Percentiles rank a stretch among this genome's conserved stretches.
Evolutionary conservation across 73 alveolate species (phyloP).

Genomic region (Paramecium biaurelia): DNA sequence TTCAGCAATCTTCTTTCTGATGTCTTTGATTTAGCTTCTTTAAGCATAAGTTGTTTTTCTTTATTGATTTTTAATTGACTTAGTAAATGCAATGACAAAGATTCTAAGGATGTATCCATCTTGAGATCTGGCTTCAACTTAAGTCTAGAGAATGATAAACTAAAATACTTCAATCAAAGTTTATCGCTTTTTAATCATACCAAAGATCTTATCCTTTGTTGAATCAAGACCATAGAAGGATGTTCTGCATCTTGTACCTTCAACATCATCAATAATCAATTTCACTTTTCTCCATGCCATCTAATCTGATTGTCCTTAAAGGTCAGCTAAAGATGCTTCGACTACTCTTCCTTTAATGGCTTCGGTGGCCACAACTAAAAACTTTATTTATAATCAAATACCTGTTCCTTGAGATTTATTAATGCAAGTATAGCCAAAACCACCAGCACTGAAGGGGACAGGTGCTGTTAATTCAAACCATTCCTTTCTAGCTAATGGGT

Average conservation of each 20-base stretch:
- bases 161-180: conserved; percentile 81
- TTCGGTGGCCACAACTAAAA: conserved; percentile 77
- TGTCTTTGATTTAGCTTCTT: conserved; percentile 78
- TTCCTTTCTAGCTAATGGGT: conserved; percentile 64
- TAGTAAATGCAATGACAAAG: conserved; percentile 92
- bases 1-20: conserved; percentile 93
- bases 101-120: conserved; percentile 91
- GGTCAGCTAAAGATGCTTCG: conserved; percentile 84
- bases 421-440: conserved; percentile 60
- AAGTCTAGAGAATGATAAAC: conserved; percentile 37
- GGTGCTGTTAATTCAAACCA: conserved; percentile 67
- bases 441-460: conserved; percentile 54
- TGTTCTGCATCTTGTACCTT: conserved; percentile 87
- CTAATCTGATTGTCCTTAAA: conserved; percentile 63
- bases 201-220: conserved; percentile 92
- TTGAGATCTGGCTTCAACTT: conserved; percentile 85
- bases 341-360: conserved; percentile 94
- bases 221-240: conserved; percentile 93
- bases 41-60: conserved; percentile 93
- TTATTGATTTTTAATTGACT: conserved; percentile 76
- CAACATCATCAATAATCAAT: conserved; percentile 95
- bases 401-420: conserved; percentile 63
- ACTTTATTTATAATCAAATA: background rate
- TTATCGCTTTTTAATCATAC: conserved; percentile 93
- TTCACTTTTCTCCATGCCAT: conserved; percentile 85